These are phyloP conservation scores for Cruciata laevipes DNA, from an alignment of 257 asterid species.

Conservation along the genomic window DNA sequence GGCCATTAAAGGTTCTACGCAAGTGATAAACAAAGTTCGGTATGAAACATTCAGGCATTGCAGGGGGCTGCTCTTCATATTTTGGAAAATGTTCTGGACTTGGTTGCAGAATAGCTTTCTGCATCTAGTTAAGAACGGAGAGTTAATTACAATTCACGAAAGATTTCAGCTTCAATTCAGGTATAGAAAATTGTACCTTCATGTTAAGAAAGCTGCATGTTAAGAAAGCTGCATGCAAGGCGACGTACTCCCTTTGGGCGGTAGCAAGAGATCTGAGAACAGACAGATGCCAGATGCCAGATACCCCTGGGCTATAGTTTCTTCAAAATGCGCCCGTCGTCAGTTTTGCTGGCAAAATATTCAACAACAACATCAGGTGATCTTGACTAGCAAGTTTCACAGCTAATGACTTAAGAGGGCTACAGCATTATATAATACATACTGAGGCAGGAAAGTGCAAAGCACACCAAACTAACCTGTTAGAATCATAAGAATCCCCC, in stretches of 20 bases:
- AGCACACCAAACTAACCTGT: constrained; percentile 39
- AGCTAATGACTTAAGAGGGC: not conserved
- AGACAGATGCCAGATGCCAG: constrained; percentile 88
- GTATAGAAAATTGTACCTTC: constrained; percentile 64
- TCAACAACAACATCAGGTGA: constrained; percentile 3
- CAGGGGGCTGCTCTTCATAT: constrained; percentile 93
- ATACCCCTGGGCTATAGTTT: constrained; percentile 82
- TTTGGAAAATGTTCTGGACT: constrained; percentile 93
- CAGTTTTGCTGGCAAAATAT: constrained; percentile 48
- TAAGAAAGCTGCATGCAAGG: constrained; percentile 95
- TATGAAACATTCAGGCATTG: constrained; percentile 98
- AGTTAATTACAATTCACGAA: not conserved
- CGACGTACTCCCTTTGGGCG: constrained; percentile 89
- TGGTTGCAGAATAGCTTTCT: constrained; percentile 96
- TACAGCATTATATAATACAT: not conserved
- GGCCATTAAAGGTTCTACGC: constrained; percentile 72
- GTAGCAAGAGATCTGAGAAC: constrained; percentile 91
- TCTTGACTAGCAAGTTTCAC: not conserved
- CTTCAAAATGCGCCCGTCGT: constrained; percentile 74
- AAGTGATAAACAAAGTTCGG: constrained; percentile 76
- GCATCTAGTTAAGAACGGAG: constrained; percentile 56
- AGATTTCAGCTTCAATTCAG: constrained; percentile 5
- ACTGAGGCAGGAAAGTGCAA: not conserved
- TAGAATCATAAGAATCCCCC: constrained; percentile 80
- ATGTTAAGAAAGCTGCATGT: constrained; percentile 83